phyloP scores from a whole-genome alignment of 805 yeast species.

The Candida ponderosae region DNA sequence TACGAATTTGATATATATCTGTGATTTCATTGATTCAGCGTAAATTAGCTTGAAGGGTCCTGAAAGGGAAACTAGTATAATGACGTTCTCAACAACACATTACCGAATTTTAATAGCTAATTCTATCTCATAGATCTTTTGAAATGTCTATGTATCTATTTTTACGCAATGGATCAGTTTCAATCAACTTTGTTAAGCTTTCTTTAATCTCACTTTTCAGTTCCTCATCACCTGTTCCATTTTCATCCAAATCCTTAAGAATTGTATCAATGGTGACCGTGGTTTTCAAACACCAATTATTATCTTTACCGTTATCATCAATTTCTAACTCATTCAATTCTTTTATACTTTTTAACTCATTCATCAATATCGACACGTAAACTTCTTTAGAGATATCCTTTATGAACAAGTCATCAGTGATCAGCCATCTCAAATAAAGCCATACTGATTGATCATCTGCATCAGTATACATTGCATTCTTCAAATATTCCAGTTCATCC shows the following conservation, averaged over 20 bases:
- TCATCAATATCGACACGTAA: slow-evolving; percentile 30
- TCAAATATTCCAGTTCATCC: slow-evolving; percentile 59
- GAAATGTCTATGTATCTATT: slow-evolving; percentile 45
- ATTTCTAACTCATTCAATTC: slow-evolving; percentile 69
- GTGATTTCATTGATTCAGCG: too few species aligned
- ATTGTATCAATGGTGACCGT: slow-evolving; percentile 37
- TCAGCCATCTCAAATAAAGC: slow-evolving; percentile 82
- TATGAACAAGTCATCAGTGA: slow-evolving; percentile 26
- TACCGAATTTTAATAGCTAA: too few species aligned
- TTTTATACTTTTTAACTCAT: slow-evolving; percentile 39
- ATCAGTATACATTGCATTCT: slow-evolving; percentile 85
- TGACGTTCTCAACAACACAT: too few species aligned
- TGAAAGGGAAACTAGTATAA: too few species aligned
- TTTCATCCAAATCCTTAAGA: slow-evolving; percentile 16
- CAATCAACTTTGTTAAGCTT: slow-evolving; percentile 34
- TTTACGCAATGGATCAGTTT: slow-evolving; percentile 57
- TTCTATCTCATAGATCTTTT: neutral
- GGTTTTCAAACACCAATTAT: slow-evolving; percentile 71
- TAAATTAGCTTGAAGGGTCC: too few species aligned
- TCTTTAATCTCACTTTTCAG: slow-evolving; percentile 25
- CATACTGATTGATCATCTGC: slow-evolving; percentile 93
- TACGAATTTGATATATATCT: too few species aligned
- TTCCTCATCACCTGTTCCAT: slow-evolving; percentile 6
- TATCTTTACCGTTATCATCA: slow-evolving; percentile 55
- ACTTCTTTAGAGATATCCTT: slow-evolving; percentile 19